Conservation (phyloP, 73 alveolate genomes). For the Urostyla sp. region DNA sequence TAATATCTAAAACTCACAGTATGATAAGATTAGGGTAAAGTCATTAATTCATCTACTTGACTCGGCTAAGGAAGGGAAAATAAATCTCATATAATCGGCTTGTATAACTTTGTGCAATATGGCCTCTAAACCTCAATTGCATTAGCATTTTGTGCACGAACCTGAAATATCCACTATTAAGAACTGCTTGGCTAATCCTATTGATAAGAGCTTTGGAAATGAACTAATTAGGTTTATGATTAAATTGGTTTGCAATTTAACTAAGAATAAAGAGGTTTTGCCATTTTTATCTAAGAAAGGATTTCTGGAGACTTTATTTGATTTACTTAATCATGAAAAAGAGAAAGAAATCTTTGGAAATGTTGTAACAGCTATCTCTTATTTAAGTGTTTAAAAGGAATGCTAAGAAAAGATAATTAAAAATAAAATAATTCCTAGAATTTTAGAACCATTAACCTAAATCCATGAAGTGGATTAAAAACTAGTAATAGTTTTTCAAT, state of each 20-base stretch:
- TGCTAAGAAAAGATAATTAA: conserved; percentile 65
- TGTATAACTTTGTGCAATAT: conserved; percentile 75
- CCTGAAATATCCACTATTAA: conserved; percentile 72
- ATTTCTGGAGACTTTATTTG: conserved; percentile 64
- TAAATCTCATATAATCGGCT: conserved; percentile 66
- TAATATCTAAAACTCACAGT: conserved; percentile 50
- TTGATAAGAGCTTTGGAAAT: conserved; percentile 19
- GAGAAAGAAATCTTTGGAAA: conserved; percentile 76
- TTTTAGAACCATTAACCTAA: conserved; percentile 53
- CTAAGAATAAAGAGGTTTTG: conserved; percentile 58
- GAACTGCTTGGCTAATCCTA: conserved; percentile 66
- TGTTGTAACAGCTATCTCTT: conserved; percentile 75
- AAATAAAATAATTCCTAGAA: conserved; percentile 37
- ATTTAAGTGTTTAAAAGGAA: conserved; percentile 57
- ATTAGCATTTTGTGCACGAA: conserved; percentile 64
- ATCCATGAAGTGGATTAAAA: conserved; percentile 73
- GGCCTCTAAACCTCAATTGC: conserved; percentile 69
- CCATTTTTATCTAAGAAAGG: conserved; percentile 64
- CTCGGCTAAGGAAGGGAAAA: conserved; percentile 58
- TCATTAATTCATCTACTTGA: conserved; percentile 70
- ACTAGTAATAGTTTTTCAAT: conserved; percentile 27
- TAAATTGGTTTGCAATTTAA: conserved; percentile 66
- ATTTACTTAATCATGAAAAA: conserved; percentile 59
- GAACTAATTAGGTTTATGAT: conserved; percentile 69
- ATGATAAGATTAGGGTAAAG: conserved; percentile 62